Base-by-base conservation (phyloP, 2,329 filamentous ascomycete species). In the Hypoxylon sp. region DNA sequence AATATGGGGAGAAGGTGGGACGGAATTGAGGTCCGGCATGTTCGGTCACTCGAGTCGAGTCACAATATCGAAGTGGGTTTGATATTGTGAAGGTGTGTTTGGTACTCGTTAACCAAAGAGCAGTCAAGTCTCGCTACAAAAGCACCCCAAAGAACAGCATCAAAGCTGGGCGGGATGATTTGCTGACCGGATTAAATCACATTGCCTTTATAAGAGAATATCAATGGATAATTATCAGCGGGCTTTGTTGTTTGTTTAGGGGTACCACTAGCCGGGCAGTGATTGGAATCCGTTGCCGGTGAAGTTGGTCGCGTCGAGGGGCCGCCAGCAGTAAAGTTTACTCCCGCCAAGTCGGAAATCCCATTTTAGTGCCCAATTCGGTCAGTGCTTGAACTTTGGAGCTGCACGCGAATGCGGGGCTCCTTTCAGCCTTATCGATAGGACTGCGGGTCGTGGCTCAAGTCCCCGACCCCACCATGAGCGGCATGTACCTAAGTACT, bases 1-100 rank as follows among this genome's bases (percentile, higher is more conserved):
- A 38, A 81, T 75, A 68, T 81, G 82, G 55, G 85, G 83, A 60
- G 84, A 86, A 6, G 83, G 78, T 43, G 86, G 84, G 11, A 88
- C 84, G 17, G 84, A 84, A 78, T 88, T 87, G 70, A 88, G 82
- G 70, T 88, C 86, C 23, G 74, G 73, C 75, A 76, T 75, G 5
- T 60, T 70, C 50, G n/a, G 38, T 43, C 14, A 52, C n/a, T 23
- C 23, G 17, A 60, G 34, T 41, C 34, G 23, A 52, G 34, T 48
- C 30, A 19, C 43, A 38, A 60, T 58, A 23, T 50, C 19, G 28
- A 52, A 52, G 45, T 48, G 43, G 41, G 36, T 52, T 60, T 51
- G 38, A 49, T 48, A 9, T 55, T 11, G 23, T 51, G 10, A 28
- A 56, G 11, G 2, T 19, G 34, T 46, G 58, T 28, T 49, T 43